These are phyloP conservation scores for Fraxinus angustifolia DNA, from an alignment of 305 asterid genomes.

Conservation along the genomic window DNA sequence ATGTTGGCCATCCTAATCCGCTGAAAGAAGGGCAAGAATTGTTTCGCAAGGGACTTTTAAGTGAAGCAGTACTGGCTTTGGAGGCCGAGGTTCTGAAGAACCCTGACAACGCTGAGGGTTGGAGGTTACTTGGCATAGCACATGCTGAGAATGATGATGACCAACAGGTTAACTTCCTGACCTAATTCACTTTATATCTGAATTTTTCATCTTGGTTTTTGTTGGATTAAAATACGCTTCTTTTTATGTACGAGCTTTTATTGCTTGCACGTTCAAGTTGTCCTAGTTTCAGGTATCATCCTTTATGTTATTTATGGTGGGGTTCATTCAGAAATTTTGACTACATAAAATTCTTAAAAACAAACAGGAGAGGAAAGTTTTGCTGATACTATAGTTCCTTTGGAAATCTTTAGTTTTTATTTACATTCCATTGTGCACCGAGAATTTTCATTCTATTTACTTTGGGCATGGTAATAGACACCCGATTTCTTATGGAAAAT, in stretches of 20 bases:
- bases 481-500: neutral
- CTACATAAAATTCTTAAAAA: slow-evolving; percentile 3
- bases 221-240: neutral
- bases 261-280: slow-evolving; percentile 1
- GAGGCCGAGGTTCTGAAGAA: slow-evolving; percentile 99
- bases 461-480: slow-evolving; percentile 1
- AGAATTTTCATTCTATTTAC: slow-evolving; percentile 1
- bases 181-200: neutral
- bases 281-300: neutral
- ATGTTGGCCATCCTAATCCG: slow-evolving; percentile 98
- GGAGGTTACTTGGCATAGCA: slow-evolving; percentile 98
- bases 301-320: neutral
- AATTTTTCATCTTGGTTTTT: slow-evolving; percentile 12
- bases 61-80: slow-evolving; percentile 99
- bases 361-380: slow-evolving; percentile 7
- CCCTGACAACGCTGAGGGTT: slow-evolving; percentile 95
- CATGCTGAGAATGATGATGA: slow-evolving; percentile 99
- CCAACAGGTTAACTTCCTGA: slow-evolving; percentile 67
- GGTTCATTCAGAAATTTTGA: slow-evolving; percentile 7
- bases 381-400: slow-evolving; percentile 9
- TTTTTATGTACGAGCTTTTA: slow-evolving; percentile 12
- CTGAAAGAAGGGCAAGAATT: slow-evolving; percentile 96
- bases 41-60: slow-evolving; percentile 96
- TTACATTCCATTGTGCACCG: neutral
- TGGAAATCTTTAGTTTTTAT: neutral